These are phyloP conservation scores for Pilobolus umbonatus DNA, from an alignment of 192 early-diverging fungal species.

Conservation along the genomic window DNA sequence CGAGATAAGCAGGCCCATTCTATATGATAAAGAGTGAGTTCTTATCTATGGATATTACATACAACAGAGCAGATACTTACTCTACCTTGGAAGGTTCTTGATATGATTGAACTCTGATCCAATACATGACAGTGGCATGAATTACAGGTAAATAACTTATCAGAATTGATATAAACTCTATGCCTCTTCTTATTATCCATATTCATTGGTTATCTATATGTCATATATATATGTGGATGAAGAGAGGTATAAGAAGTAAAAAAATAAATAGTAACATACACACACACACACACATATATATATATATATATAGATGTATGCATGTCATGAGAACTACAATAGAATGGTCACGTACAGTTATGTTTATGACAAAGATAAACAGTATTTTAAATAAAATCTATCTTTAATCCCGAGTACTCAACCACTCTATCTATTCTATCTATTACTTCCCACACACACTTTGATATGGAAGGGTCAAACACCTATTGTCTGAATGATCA, in stretches of 20 bases:
- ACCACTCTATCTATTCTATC: no score
- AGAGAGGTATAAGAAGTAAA: background rate
- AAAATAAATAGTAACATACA: background rate
- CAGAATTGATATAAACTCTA: slow-evolving; percentile 2
- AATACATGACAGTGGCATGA: slow-evolving; percentile 8
- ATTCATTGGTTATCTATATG: background rate
- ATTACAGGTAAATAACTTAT: background rate
- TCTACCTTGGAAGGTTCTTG: slow-evolving; percentile 5
- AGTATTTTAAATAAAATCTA: no score
- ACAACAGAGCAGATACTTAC: background rate
- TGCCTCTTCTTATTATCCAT: no score
- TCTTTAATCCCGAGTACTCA: no score
- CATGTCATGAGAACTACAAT: background rate
- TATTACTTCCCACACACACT: no score
- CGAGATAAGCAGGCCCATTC: slow-evolving; percentile 53
- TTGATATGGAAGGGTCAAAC: no score
- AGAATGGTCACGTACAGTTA: background rate
- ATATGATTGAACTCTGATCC: slow-evolving; percentile 1
- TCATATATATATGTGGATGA: background rate
- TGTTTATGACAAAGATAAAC: no score
- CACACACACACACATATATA: no score
- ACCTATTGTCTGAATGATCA: no score
- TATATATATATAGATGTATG: no score
- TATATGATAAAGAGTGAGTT: slow-evolving; percentile 6
- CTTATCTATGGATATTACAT: no score